Conservation (phyloP, 1,139 yeast genomes). For the Blastobotrys apis region DNA sequence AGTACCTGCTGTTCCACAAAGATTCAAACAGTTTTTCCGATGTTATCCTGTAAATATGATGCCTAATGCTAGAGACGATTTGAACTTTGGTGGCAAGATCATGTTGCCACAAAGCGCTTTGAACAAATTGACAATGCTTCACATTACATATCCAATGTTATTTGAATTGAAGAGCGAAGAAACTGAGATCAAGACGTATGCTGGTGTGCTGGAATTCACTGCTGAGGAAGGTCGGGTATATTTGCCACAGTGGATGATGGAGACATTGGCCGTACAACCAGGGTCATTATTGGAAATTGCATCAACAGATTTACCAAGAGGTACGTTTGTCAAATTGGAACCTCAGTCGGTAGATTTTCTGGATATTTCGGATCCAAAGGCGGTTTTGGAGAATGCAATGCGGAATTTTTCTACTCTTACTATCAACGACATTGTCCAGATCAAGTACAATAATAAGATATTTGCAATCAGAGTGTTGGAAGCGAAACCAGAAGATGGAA, state of each 20-base stretch:
- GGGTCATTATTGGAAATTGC: conserved; percentile 72
- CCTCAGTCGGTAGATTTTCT: conserved; percentile 93
- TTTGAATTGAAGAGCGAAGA: conserved; percentile 74
- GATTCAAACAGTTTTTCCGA: conserved; percentile 77
- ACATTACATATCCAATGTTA: conserved; percentile 93
- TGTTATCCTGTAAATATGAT: conserved; percentile 90
- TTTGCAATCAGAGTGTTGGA: conserved; percentile 84
- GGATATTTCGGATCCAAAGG: conserved; percentile 93
- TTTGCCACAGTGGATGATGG: conserved; percentile 97
- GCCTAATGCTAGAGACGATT: conserved; percentile 72
- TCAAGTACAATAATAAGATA: conserved; percentile 73
- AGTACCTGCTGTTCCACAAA: conserved; percentile 20
- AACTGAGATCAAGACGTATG: conserved; percentile 59
- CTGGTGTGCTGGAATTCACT: conserved; percentile 92
- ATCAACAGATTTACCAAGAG: conserved; percentile 76
- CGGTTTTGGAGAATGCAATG: conserved; percentile 88
- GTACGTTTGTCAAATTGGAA: conserved; percentile 85
- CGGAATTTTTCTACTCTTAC: conserved; percentile 87
- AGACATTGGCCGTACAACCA: conserved; percentile 62
- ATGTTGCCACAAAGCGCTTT: conserved; percentile 92
- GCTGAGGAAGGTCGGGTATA: conserved; percentile 97
- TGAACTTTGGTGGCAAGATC: conserved; percentile 95
- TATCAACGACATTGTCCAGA: conserved; percentile 77
- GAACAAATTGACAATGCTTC: conserved; percentile 78
- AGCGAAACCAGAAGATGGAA: conserved; percentile 69